Base-by-base conservation (phyloP, 805 yeast genomes). In the Pichia cabralensis region DNA sequence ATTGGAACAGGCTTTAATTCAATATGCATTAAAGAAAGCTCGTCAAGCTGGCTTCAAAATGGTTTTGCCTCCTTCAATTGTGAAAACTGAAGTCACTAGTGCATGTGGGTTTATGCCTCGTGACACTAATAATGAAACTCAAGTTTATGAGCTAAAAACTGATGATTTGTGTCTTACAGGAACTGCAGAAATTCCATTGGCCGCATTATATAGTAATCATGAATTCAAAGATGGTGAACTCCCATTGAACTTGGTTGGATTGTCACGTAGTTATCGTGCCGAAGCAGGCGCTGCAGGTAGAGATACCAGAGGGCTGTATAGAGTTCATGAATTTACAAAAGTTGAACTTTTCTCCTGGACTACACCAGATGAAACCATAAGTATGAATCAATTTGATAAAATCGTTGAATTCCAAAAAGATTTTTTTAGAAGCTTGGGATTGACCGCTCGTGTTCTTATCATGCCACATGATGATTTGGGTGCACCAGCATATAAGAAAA, bases 281-380 rank as follows among this genome's bases (percentile, higher is more conserved):
- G 98, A 92, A 53, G 98, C 98, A 0, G 98, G 97, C 3, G 92
- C 97, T 2, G 71, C 95, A 36, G 98, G 98, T 2, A 74, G 73
- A 44, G 96, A 85, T 45, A 85, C 96, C 0, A 76, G 79, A 47
- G 98, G 98, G 0, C 62, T 92, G 1, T 92, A 92, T 47, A 64
- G 98, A 28, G 96, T 92, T 17, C 98, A 92, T 53, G 98, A 92
- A 59, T 92, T 92, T 55, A 83, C 94, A 9, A 92, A 92, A 55
- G 95, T 92, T 1, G 98, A 92, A 53, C 59, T 92, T 35, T 92
- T 89, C 49, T 77, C 78, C 40, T 78, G 92, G 95, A 60, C 65
- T 0, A 67, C 64, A 10, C 55, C 55, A 1, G 35, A 42, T 19
- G 25, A 40, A 19, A 43, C 35, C 1, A 33, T 33, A 6, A 70